Evolutionary conservation across 78 protist genomes (phyloP).

Genomic region (slime mould (Dictyostelium discoideum)): DNA sequence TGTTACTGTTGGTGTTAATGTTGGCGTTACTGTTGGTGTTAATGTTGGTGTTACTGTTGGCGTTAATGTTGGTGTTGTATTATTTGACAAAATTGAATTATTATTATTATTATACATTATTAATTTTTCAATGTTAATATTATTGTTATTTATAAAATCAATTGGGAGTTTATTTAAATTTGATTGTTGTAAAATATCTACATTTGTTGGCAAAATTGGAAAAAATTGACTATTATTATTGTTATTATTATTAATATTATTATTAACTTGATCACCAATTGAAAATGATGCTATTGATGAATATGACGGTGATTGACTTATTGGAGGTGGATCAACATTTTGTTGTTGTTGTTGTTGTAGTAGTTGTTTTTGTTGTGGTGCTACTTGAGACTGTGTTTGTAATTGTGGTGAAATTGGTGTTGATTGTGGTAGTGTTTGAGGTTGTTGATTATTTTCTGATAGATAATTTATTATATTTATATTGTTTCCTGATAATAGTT

Average conservation of each 20-base stretch:
- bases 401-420: neutral
- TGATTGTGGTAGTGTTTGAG: slow-evolving; percentile 3
- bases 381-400: neutral
- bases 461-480: neutral
- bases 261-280: neutral
- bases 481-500: neutral
- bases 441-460: neutral
- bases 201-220: neutral
- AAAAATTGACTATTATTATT: neutral
- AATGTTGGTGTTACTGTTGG: neutral
- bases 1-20: neutral
- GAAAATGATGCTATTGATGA: neutral
- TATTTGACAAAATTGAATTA: neutral
- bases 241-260: neutral
- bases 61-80: neutral
- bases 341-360: neutral
- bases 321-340: neutral
- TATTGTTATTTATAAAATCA: neutral
- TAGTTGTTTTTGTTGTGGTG: neutral
- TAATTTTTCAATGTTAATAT: neutral
- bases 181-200: neutral
- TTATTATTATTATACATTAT: neutral
- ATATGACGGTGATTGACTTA: neutral
- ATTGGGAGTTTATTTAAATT: neutral
- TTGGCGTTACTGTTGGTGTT: neutral